Evolutionary conservation across 352 stramenopile species (phyloP), one percentile per base, ranked within the genome.

Genomic region (Thalassiosira mediterranea): DNA sequence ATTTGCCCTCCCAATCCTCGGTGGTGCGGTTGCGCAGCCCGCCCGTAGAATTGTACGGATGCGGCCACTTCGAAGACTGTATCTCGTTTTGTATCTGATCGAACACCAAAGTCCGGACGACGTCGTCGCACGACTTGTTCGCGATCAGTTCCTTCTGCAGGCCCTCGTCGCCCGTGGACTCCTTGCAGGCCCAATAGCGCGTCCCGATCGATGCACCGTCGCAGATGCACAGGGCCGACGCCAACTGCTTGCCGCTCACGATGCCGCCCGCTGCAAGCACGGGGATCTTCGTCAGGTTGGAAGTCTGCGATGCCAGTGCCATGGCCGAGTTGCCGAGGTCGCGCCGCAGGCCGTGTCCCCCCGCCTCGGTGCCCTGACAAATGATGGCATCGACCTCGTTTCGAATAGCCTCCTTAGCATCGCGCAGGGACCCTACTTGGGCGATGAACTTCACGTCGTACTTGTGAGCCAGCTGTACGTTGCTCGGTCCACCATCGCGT

Each of bases 221-320:
- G 47, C 83, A 89, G 21, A 90, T 46, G 37, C 77, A 75, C 11
- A 90, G 42, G 42, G 74, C 83, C 0, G 83, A 78, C 34, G 80
- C 71, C 7, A 92, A 19, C 53, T 77, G 75, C 23, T 70, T 71
- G 7, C 86, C 86, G 76, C 88, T 78, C 0, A 83, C 71, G n/a
- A 92, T 90, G 19, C 81, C 86, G 15, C 86, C 86, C n/a, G 83
- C 83, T 15, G 79, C 81, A 5, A 92, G 34, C 2, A 92, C 67
- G 4, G 83, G 80, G 42, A 87, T 82, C 3, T 64, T 31, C 28
- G 37, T 76, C 23, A 79, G 46, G 25, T 63, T 47, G 13, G 32
- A 62, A 38, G 71, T 34, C 40, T 69, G 51, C 32, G 78, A 60
- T 25, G 76, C 69, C 21, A 92, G 49, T 48, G 74, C 59, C 53